Evolutionary conservation across 345 rosid species (phyloP).

Genomic region (Mangifera indica): DNA sequence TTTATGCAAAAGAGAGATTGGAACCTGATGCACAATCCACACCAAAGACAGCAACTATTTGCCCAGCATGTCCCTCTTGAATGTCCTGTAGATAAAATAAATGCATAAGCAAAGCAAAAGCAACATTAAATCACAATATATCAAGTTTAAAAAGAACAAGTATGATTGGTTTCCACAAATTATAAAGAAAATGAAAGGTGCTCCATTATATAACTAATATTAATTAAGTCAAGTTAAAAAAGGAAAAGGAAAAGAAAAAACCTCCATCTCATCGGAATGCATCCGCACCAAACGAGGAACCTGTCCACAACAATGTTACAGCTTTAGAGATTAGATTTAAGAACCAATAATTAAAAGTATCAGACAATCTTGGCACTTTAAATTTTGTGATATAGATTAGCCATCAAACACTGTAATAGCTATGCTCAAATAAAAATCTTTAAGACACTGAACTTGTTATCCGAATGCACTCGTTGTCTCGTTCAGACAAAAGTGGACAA

Average conservation of each 20-base stretch:
- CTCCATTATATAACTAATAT: constrained; percentile 1
- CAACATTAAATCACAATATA: background rate
- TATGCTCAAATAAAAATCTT: background rate
- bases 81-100: constrained; percentile 60
- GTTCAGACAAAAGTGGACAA: background rate
- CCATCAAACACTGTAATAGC: background rate
- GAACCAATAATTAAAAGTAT: background rate
- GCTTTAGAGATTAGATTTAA: constrained; percentile 3
- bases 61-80: constrained; percentile 98
- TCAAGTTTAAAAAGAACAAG: background rate
- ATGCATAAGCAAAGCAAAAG: constrained; percentile 9
- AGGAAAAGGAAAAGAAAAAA: constrained; percentile 17
- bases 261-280: constrained; percentile 99
- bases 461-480: background rate
- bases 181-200: background rate
- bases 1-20: constrained; percentile 7
- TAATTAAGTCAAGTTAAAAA: constrained; percentile 12
- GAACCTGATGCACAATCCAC: constrained; percentile 98
- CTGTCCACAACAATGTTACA: constrained; percentile 38
- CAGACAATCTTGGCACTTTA: background rate
- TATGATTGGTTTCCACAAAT: background rate
- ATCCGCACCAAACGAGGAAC: constrained; percentile 92
- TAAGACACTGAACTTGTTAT: background rate
- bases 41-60: constrained; percentile 98
- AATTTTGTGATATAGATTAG: background rate